Evolutionary conservation across 2,329 filamentous ascomycete genomes (phyloP), one percentile per base, ranked within the genome.

Genomic region (Sporothrix brunneoviolacea): DNA sequence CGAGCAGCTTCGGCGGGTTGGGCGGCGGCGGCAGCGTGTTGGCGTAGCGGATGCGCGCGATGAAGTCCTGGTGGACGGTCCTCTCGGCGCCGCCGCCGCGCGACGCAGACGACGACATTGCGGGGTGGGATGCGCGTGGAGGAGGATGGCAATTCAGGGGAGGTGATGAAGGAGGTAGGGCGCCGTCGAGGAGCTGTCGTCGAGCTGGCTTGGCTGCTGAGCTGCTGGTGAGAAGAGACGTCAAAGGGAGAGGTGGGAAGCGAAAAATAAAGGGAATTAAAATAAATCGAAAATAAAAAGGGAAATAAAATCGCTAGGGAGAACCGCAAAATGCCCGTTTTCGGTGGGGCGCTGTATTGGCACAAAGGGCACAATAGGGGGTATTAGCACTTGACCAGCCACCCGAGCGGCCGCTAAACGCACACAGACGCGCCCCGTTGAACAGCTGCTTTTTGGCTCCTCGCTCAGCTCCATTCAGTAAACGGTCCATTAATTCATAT

Each of bases 21-120:
- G 91, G 89, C 49, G 93, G 93, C 57, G 93, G 91, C 57, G 93
- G 93, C 15, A 98, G 83, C 60, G 89, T 85, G 80, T 98, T 98
- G 63, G 89, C 90, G 68, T 94, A 98, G 68, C 93, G 83, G 63
- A 96, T 88, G 61, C 91, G 86, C 57, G 91, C 91, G 65, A 98
- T 95, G 70, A 96, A 97, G 70, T 98, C 93, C 71, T 98, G 93
- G 65, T 95, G 89, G 61, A 83, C 75, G 62, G 80, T 75, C 66
- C 80, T 77, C 67, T 80, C 77, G 65, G 75, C 73, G 56, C 47
- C 49, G 51, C 56, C 65, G 59, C 69, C 70, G 32, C 53, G 56
- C 55, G 71, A 69, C 52, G 63, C 59, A 51, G 69, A 70, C 50
- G 68, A 70, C 48, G 70, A 67, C 69, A 72, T 72, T 16, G 50